These are phyloP conservation scores for Daldinia eschscholtzii DNA, from an alignment of 2,329 filamentous ascomycete genomes.

Conservation along the genomic window DNA sequence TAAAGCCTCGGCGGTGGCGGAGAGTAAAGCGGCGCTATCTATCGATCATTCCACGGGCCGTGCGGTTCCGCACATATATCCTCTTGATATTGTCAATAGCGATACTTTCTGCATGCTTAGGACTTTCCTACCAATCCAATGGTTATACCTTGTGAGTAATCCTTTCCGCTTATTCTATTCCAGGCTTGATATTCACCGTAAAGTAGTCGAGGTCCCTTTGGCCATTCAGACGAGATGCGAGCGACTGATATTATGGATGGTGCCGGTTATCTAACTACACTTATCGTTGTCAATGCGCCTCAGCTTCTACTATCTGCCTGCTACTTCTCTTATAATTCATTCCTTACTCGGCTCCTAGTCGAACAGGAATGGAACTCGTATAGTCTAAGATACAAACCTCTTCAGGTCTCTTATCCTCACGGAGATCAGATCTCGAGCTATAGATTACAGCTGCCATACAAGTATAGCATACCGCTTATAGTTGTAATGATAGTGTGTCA, in stretches of 20 bases:
- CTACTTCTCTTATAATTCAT: not conserved
- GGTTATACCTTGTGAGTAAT: not conserved
- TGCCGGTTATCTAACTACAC: not conserved
- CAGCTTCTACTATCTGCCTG: not conserved
- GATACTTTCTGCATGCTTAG: not conserved
- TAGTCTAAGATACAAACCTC: not conserved
- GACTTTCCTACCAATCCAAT: not conserved
- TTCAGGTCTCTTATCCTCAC: not conserved
- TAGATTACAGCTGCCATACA: not conserved
- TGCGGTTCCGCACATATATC: not conserved
- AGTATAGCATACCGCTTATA: slow-evolving; percentile 1
- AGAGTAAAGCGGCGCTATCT: not conserved
- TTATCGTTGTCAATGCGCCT: not conserved
- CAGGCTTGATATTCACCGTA: not conserved
- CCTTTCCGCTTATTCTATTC: not conserved
- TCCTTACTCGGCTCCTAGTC: not conserved
- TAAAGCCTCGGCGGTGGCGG: not conserved
- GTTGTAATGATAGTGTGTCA: not conserved
- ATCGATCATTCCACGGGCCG: not conserved
- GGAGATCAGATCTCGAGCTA: not conserved
- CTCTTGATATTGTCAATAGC: not conserved
- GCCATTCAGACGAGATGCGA: not conserved
- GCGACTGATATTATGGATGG: not conserved
- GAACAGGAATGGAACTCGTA: not conserved
- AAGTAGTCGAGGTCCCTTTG: not conserved